These are phyloP conservation scores for Coemansia sp. DNA, from an alignment of 192 early-diverging fungal species.

Conservation along the genomic window DNA sequence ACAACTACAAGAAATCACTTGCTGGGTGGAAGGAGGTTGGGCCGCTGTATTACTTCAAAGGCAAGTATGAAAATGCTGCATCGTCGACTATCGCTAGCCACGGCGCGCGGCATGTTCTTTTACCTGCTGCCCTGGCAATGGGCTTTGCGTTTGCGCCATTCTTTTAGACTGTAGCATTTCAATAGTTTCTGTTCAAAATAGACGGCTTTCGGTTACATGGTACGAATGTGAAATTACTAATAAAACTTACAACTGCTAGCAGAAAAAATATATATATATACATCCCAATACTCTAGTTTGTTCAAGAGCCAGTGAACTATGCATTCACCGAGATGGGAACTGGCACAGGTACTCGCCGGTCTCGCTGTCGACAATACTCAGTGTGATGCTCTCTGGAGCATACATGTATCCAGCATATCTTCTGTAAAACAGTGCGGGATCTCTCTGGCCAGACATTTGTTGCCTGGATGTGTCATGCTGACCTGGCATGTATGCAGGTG, in stretches of 20 bases:
- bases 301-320: neutral
- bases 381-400: constrained; percentile 29
- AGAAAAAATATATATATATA: neutral
- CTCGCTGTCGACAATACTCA: constrained; percentile 35
- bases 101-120: neutral
- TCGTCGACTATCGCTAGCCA: neutral
- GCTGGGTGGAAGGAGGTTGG: constrained; percentile 51
- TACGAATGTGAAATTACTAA: neutral
- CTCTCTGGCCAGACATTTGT: neutral
- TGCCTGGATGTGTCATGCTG: neutral
- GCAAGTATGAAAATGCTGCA: constrained; percentile 44
- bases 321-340: constrained; percentile 10
- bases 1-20: constrained; percentile 44
- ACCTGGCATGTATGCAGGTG: constrained; percentile 16
- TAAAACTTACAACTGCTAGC: neutral
- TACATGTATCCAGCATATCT: constrained; percentile 32
- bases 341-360: constrained; percentile 40
- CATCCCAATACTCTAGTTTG: no score
- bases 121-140: neutral
- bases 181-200: neutral
- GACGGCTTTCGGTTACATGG: no score
- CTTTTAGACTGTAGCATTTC: neutral
- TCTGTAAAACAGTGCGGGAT: constrained; percentile 12
- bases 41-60: constrained; percentile 48
- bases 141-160: constrained; percentile 6